Conservation (phyloP, 352 stramenopile species). For the Pythium aristosporum region DNA sequence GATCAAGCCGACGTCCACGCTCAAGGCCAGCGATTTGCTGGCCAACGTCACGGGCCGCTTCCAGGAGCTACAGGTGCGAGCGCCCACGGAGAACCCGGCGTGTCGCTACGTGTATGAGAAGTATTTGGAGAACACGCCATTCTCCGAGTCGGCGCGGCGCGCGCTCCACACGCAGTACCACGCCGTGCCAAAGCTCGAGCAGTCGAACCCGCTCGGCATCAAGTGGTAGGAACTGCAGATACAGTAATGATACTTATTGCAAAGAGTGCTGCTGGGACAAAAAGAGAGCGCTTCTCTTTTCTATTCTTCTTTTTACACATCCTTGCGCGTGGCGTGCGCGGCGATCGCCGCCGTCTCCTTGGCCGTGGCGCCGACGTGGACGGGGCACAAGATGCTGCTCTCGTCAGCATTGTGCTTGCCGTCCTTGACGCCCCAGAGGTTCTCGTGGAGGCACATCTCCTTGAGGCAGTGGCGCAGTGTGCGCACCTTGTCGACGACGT, state of each 20-base stretch:
- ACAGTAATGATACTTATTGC: constrained; percentile 18
- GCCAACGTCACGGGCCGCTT: constrained; percentile 66
- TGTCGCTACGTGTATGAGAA: constrained; percentile 83
- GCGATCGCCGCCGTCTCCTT: constrained; percentile 70
- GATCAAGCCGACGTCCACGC: constrained; percentile 71
- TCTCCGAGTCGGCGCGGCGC: constrained; percentile 60
- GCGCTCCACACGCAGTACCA: constrained; percentile 83
- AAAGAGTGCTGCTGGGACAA: neutral
- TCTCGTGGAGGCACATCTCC: constrained; percentile 84
- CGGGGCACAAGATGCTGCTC: constrained; percentile 75
- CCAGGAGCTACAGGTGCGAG: constrained; percentile 57
- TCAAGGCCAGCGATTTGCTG: constrained; percentile 56
- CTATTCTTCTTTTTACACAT: constrained; percentile 13
- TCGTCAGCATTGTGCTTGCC: constrained; percentile 68
- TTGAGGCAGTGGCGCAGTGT: constrained; percentile 65
- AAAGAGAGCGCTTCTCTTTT: constrained; percentile 26
- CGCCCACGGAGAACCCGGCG: constrained; percentile 63
- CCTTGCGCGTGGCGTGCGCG: constrained; percentile 44
- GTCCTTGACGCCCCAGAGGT: constrained; percentile 78
- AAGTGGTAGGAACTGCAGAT: constrained; percentile 55
- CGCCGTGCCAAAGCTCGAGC: constrained; percentile 83
- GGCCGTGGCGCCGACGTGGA: constrained; percentile 65
- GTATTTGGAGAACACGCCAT: constrained; percentile 71
- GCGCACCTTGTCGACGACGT: constrained; percentile 64
- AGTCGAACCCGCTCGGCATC: constrained; percentile 83